Evolutionary conservation across 345 rosid genomes (phyloP).

Genomic region (Hibiscus tridactylites): DNA sequence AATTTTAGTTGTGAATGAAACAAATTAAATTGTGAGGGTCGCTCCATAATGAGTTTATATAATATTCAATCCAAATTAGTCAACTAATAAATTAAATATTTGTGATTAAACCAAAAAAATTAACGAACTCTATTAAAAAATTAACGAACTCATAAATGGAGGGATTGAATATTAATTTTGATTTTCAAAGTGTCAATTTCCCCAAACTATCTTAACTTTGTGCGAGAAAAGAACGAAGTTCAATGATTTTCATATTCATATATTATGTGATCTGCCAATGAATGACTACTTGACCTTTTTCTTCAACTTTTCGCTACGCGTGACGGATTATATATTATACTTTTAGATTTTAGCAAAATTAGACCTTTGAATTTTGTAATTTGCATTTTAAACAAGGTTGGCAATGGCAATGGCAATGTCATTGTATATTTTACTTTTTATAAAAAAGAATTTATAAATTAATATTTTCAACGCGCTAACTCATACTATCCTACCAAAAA

Average conservation of each 20-base stretch:
- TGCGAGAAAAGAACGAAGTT: neutral
- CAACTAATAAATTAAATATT: too few species aligned
- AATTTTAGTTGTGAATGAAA: too few species aligned
- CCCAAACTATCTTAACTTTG: too few species aligned
- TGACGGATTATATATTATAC: conserved; percentile 18
- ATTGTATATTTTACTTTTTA: neutral
- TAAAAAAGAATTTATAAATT: neutral
- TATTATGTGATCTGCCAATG: neutral
- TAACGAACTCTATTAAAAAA: too few species aligned
- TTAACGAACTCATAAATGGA: too few species aligned
- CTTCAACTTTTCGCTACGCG: conserved; percentile 33
- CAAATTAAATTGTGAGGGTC: too few species aligned
- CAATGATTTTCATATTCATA: neutral
- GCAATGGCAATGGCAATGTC: neutral
- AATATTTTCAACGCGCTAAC: conserved; percentile 2
- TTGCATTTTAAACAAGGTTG: neutral
- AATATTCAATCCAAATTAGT: too few species aligned
- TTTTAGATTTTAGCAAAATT: neutral
- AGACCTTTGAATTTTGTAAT: neutral
- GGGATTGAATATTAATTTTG: too few species aligned
- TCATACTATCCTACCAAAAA: conserved; percentile 18
- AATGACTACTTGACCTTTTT: conserved; percentile 18
- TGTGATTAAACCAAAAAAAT: too few species aligned
- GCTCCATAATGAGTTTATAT: too few species aligned
- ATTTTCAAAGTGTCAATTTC: too few species aligned